Conservation (phyloP, 1,284 basidiomycete genomes). For the Albatrellus sp. region DNA sequence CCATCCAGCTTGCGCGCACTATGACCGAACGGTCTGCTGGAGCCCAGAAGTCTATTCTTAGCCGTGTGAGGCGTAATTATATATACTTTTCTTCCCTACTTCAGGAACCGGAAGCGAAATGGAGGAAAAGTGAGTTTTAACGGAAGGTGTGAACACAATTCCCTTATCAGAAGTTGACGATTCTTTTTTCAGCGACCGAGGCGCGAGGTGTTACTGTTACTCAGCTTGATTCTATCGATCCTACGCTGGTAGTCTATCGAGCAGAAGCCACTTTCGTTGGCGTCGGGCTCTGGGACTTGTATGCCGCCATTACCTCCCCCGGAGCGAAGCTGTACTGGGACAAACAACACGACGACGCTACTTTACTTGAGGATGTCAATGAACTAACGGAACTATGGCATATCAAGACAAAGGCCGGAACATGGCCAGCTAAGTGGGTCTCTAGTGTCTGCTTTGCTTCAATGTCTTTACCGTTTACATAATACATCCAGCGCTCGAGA, state of each 20-base stretch:
- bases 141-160: slow-evolving; percentile 1
- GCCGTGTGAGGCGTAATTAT: slow-evolving; percentile 85
- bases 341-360: slow-evolving; percentile 77
- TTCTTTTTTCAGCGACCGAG: slow-evolving; percentile 56
- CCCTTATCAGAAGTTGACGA: slow-evolving; percentile 8
- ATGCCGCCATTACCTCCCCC: slow-evolving; percentile 74
- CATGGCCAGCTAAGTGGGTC: slow-evolving; percentile 84
- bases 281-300: slow-evolving; percentile 94
- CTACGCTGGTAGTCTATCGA: slow-evolving; percentile 90
- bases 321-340: slow-evolving; percentile 84
- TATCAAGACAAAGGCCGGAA: slow-evolving; percentile 66
- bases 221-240: slow-evolving; percentile 95
- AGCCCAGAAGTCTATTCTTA: slow-evolving; percentile 69
- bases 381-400: slow-evolving; percentile 91
- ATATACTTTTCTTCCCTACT: slow-evolving; percentile 96
- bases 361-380: slow-evolving; percentile 81
- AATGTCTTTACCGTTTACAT: slow-evolving; percentile 3
- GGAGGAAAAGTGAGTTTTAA: slow-evolving; percentile 62
- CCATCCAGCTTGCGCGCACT: slow-evolving; percentile 21
- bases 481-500: slow-evolving; percentile 63
- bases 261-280: slow-evolving; percentile 98
- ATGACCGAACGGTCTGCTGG: slow-evolving; percentile 44
- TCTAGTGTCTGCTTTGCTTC: slow-evolving; percentile 3
- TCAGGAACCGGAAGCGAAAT: slow-evolving; percentile 98
- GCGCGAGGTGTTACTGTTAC: slow-evolving; percentile 85